Evolutionary conservation across 805 yeast genomes (phyloP).

Genomic region (Metschnikowia drakensbergensis): DNA sequence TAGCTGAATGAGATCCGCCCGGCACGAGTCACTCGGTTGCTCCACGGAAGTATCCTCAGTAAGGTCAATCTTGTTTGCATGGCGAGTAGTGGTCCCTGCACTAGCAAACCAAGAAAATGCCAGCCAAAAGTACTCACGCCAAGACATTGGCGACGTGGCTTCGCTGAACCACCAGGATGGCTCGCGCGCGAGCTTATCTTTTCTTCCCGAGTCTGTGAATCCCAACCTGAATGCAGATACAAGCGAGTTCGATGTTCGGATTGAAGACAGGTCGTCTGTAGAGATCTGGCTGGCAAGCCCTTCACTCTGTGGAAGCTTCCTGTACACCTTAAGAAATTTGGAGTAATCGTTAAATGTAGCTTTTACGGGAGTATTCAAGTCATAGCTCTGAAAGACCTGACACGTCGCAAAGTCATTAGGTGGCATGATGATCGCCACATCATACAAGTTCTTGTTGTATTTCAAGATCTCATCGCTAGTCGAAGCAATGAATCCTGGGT

Average conservation of each 20-base stretch:
- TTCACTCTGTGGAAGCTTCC: conserved; percentile 16
- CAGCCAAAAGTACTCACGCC: conserved; percentile 59
- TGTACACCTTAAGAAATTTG: conserved; percentile 33
- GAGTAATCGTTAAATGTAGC: conserved; percentile 37
- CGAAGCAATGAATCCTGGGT: conserved; percentile 50
- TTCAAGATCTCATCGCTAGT: conserved; percentile 66
- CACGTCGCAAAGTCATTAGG: conserved; percentile 8
- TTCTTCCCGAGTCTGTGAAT: conserved; percentile 8
- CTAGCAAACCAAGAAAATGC: conserved; percentile 87
- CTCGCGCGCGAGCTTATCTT: conserved; percentile 17
- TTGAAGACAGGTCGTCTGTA: conserved; percentile 28
- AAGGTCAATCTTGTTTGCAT: conserved; percentile 12
- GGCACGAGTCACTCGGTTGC: conserved; percentile 2
- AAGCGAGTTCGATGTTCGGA: conserved; percentile 27
- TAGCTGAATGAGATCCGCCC: conserved; percentile 11
- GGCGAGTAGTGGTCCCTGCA: conserved; percentile 55
- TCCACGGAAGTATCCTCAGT: conserved; percentile 5
- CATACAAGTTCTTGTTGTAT: conserved; percentile 50
- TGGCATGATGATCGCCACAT: conserved; percentile 34
- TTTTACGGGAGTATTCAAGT: conserved; percentile 16
- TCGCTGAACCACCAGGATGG: conserved; percentile 43
- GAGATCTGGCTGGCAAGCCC: conserved; percentile 12
- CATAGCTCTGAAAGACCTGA: conserved; percentile 9
- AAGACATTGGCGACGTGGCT: conserved; percentile 47
- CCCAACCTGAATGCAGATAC: conserved; percentile 14